Percentiles rank a stretch among this genome's conserved stretches.
These are phyloP conservation scores for Castanea crenata DNA, from an alignment of 306 rosid species.

Conservation along the genomic window DNA sequence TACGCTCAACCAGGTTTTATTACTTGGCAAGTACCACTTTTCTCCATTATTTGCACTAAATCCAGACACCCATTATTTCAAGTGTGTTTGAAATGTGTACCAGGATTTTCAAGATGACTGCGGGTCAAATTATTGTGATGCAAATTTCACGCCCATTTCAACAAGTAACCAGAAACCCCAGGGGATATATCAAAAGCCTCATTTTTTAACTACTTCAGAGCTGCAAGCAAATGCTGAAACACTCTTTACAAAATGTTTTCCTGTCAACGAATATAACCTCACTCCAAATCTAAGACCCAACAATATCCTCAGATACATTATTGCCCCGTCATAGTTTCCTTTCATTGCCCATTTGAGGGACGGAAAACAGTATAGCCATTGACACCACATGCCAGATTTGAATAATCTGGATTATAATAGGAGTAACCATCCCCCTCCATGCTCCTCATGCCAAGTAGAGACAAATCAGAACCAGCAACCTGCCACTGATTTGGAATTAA, in stretches of 20 bases:
- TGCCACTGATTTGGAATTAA: constrained; percentile 75
- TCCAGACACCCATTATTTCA: too few species aligned
- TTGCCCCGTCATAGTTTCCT: constrained; percentile 38
- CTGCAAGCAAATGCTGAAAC: constrained; percentile 50
- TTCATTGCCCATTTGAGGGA: constrained; percentile 79
- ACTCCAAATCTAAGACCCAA: constrained; percentile 71
- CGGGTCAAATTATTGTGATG: neutral
- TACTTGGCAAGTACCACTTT: too few species aligned
- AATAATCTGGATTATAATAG: constrained; percentile 63
- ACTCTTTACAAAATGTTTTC: constrained; percentile 81
- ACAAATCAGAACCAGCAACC: constrained; percentile 52
- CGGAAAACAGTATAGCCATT: constrained; percentile 82
- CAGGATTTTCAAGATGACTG: neutral
- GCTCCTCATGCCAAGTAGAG: constrained; percentile 58
- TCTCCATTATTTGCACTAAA: too few species aligned
- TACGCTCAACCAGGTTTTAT: too few species aligned
- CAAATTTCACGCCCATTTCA: constrained; percentile 17
- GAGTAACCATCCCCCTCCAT: constrained; percentile 52
- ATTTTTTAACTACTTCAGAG: constrained; percentile 27
- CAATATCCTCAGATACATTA: constrained; percentile 63
- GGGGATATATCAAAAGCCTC: constrained; percentile 25
- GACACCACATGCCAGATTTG: constrained; percentile 57
- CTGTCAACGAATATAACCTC: constrained; percentile 73
- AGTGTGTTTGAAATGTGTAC: neutral
- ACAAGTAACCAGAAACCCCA: constrained; percentile 6